Percentiles rank a stretch among this genome's conserved stretches.
phyloP scores from a whole-genome alignment of 2,329 filamentous ascomycete genomes.

The Aureobasidium sp. region DNA sequence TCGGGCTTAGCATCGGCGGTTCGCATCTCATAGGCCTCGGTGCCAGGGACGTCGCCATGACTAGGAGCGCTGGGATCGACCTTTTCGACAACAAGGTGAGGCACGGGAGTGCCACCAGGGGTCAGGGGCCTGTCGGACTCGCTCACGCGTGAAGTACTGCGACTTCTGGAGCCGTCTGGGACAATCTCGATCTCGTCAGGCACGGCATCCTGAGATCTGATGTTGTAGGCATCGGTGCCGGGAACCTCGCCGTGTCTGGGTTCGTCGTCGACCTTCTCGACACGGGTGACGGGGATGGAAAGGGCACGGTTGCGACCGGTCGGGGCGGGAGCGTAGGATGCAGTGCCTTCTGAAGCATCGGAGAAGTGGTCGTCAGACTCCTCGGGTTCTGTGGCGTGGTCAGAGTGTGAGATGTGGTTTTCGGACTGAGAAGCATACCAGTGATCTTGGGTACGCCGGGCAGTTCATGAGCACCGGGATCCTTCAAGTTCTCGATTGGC shows the following conservation, averaged over 20 bases:
- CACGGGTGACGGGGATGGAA: slow-evolving; percentile 51
- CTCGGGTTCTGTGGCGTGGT: slow-evolving; percentile 19
- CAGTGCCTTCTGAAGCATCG: slow-evolving; percentile 54
- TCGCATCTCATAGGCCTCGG: slow-evolving; percentile 49
- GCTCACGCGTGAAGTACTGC: slow-evolving; percentile 32
- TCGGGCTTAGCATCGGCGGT: slow-evolving; percentile 55
- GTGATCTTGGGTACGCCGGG: slow-evolving; percentile 16
- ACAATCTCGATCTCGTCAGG: slow-evolving; percentile 58
- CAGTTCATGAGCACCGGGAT: slow-evolving; percentile 26
- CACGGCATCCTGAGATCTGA: slow-evolving; percentile 52
- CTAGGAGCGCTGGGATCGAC: slow-evolving; percentile 50
- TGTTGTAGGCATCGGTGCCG: slow-evolving; percentile 54
- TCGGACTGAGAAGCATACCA: neutral
- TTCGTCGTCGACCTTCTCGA: slow-evolving; percentile 55
- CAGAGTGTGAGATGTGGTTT: neutral
- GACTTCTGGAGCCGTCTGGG: slow-evolving; percentile 36
- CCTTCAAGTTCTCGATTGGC: slow-evolving; percentile 21
- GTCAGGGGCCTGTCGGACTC: slow-evolving; percentile 40
- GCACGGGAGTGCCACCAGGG: slow-evolving; percentile 48
- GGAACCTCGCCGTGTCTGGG: slow-evolving; percentile 56
- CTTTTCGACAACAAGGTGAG: slow-evolving; percentile 55
- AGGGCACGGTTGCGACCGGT: slow-evolving; percentile 8
- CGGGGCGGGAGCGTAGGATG: slow-evolving; percentile 38
- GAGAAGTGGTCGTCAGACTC: slow-evolving; percentile 57
- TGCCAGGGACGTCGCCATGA: slow-evolving; percentile 57